Base-by-base conservation (phyloP, 345 rosid genomes). In the Eucalyptus marginata region DNA sequence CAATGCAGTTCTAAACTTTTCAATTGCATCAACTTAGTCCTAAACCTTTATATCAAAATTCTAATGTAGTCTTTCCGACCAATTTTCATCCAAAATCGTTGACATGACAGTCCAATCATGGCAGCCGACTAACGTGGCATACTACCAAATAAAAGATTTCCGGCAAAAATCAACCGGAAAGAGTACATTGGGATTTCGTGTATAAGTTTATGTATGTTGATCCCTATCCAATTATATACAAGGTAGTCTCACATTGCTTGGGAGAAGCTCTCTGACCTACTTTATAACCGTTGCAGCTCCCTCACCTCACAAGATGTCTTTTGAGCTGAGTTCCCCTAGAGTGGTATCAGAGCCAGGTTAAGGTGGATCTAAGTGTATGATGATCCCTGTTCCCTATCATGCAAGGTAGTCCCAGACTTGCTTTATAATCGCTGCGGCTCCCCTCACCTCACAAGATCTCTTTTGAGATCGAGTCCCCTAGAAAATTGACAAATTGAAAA, bases 91-190 rank as follows among this genome's bases (percentile, higher is more conserved):
- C 8, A 64, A n/a, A 64, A 64, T 64, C 6, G 1, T 33, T 14
- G 9, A 64, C 1, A 0, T 62, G 68, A 29, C 1, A 27, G 1
- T 56, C 29, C 13, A 56, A 22, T 56, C 62, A 56, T 56, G 29
- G 6, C 3, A 24, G 0, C 1, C 0, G 1, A 22, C 62, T 56
- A 56, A 9, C 1, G 1, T 24, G 62, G 29, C 62, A 56, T 25
- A 24, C 62, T 22, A 22, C 13, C 0, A 56, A 2, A 24, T 29
- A 13, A 62, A 29, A 6, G 0, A 62, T n/a, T 64, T n/a, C 10
- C 3, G 0, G 11, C 2, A 0, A 64, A 4, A n/a, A 64, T 64
- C 17, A 7, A 17, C 5, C 1, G 2, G 7, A 31, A 68, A n/a
- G 2, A 33, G 24, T 68, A 33, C 5, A 68, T 71, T 71, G 3